Percentiles rank a stretch among this genome's conserved stretches.
Conservation (phyloP, 305 asterid species). For the Lippia alba region DNA sequence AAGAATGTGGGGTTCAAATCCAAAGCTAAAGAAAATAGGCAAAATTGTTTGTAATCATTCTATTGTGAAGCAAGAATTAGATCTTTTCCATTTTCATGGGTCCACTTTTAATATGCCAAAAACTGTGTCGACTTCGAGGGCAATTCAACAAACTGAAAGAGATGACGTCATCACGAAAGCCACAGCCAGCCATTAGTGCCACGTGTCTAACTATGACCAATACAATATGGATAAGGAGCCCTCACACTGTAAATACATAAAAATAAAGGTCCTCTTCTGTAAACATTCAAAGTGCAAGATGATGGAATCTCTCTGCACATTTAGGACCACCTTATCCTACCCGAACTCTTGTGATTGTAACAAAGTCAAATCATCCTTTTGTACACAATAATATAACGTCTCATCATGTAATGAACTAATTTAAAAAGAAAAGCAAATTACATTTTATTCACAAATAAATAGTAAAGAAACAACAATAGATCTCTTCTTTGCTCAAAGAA, state of each 20-base stretch:
- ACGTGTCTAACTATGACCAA: constrained; percentile 38
- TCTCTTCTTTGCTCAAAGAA: constrained; percentile 21
- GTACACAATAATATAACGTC: no score
- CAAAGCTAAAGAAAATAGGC: no score
- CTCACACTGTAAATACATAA: constrained; percentile 15
- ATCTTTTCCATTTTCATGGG: not conserved
- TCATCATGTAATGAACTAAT: no score
- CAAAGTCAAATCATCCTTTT: no score
- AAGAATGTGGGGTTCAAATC: no score
- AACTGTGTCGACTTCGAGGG: constrained; percentile 36
- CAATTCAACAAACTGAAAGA: not conserved
- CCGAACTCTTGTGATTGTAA: not conserved
- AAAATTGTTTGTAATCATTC: no score
- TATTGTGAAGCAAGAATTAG: not conserved
- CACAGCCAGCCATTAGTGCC: constrained; percentile 34
- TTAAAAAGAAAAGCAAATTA: no score
- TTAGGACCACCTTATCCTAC: not conserved
- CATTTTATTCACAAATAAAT: no score
- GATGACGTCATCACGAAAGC: constrained; percentile 29
- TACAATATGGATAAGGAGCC: constrained; percentile 50
- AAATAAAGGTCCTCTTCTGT: constrained; percentile 28
- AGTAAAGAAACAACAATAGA: not conserved
- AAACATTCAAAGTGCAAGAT: constrained; percentile 35
- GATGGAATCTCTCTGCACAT: not conserved
- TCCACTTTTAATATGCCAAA: constrained; percentile 18